These are phyloP conservation scores for Pythium aristosporum DNA, from an alignment of 352 stramenopile species.

Conservation along the genomic window DNA sequence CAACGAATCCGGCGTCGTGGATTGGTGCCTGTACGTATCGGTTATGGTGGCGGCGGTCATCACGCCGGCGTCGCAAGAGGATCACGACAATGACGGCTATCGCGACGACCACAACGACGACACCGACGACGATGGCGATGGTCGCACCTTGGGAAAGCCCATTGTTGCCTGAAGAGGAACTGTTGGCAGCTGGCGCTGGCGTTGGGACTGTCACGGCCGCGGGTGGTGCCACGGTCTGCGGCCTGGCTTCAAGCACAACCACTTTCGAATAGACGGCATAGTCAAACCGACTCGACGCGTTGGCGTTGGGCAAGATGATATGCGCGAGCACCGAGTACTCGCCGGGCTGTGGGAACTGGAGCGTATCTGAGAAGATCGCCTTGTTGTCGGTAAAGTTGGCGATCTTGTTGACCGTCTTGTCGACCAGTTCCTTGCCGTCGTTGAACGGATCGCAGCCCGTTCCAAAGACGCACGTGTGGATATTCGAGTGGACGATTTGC, in stretches of 20 bases:
- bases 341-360: constrained; percentile 24
- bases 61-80: constrained; percentile 30
- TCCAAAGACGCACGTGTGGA: constrained; percentile 32
- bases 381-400: constrained; percentile 31
- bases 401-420: constrained; percentile 31
- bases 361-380: constrained; percentile 22
- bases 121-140: constrained; percentile 61
- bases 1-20: constrained; percentile 31
- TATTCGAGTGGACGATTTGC: constrained; percentile 36
- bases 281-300: constrained; percentile 27
- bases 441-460: constrained; percentile 34
- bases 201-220: constrained; percentile 2
- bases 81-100: constrained; percentile 44
- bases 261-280: constrained; percentile 30
- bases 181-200: background rate
- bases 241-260: constrained; percentile 8
- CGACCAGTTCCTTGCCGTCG: constrained; percentile 30
- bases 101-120: constrained; percentile 44
- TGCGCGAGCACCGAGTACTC: constrained; percentile 37
- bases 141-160: constrained; percentile 46
- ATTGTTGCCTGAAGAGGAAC: constrained; percentile 15
- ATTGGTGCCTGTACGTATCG: constrained; percentile 50
- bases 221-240: constrained; percentile 5
- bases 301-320: constrained; percentile 28
- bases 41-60: constrained; percentile 19